Base-by-base conservation (phyloP, 2,329 filamentous ascomycete genomes). In the Elsinoe fawcettii region DNA sequence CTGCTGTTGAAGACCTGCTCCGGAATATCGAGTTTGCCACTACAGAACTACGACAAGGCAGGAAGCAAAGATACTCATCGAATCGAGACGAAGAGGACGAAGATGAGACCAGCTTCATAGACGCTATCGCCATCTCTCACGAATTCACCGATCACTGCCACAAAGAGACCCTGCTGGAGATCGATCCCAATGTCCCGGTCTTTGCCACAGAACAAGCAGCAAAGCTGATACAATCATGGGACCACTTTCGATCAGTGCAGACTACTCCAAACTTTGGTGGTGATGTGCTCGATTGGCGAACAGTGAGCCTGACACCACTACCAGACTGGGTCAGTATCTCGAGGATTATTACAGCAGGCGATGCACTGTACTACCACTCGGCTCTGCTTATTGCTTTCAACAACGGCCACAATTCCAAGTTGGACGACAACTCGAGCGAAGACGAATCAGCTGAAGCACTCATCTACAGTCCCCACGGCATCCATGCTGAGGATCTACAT, bases 81-180 rank as follows among this genome's bases (percentile, higher is more conserved):
- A 32, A 53, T 12, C 49, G 49, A 53, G 41, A 61, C 25, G 58
- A 53, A 9, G 22, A 43, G 14, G 57, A 44, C 22, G 55, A 60
- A 43, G 43, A 60, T n/a, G 60, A 51, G 2, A 59, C 60, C 25
- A 71, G 70, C 11, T 73, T 74, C 44, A 77, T 86, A 27, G 83
- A 87, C 65, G 78, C 71, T 1, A 80, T 86, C 2, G 74, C 75
- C 25, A 74, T 86, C 30, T 81, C 76, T 14, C 83, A 87, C 65
- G 83, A 86, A 66, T 87, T 86, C 62, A 86, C 83, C 1, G 83
- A 87, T 64, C 84, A 86, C 65, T 86, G 82, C 67, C 83, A 87
- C 64, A 74, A 78, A 59, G 74, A 78, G 2, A 87, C 84, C 12
- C 70, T 87, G 23, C 66, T 77, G 43, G 77, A 84, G 62, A 68